These are phyloP conservation scores for Isochrysis galbana DNA, from an alignment of 78 protist genomes.

Conservation along the genomic window DNA sequence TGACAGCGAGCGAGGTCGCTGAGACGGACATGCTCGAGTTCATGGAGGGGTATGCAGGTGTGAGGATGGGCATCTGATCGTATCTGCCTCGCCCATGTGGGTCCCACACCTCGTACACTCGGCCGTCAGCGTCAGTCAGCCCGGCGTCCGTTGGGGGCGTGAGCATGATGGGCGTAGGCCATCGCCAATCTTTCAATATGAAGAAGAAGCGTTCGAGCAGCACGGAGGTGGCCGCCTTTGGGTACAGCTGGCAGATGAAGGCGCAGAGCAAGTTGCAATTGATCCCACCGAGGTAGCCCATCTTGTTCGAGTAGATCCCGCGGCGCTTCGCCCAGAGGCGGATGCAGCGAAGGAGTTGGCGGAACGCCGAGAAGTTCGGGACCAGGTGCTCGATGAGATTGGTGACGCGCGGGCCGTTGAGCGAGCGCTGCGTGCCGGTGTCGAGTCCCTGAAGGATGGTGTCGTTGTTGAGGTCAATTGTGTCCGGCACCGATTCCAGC, in stretches of 20 bases:
- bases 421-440: neutral
- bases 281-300: slow-evolving; percentile 90
- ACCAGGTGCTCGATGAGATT: slow-evolving; percentile 82
- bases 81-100: slow-evolving; percentile 24
- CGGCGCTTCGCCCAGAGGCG: slow-evolving; percentile 92
- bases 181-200: slow-evolving; percentile 71
- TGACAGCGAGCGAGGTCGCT: slow-evolving; percentile 69
- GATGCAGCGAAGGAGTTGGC: slow-evolving; percentile 81
- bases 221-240: slow-evolving; percentile 79
- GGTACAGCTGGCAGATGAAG: slow-evolving; percentile 91
- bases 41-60: slow-evolving; percentile 96
- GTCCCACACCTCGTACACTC: neutral
- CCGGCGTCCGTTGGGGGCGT: neutral
- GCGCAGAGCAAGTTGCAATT: slow-evolving; percentile 94
- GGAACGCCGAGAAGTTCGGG: slow-evolving; percentile 82
- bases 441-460: slow-evolving; percentile 68
- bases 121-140: neutral
- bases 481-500: slow-evolving; percentile 29
- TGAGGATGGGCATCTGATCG: slow-evolving; percentile 92
- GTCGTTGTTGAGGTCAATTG: neutral
- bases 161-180: slow-evolving; percentile 15
- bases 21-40: slow-evolving; percentile 90
- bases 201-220: slow-evolving; percentile 86
- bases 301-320: slow-evolving; percentile 86
- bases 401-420: slow-evolving; percentile 87